Evolutionary conservation across 2,329 filamentous ascomycete genomes (phyloP).

Genomic region (Beauveria medogensis): DNA sequence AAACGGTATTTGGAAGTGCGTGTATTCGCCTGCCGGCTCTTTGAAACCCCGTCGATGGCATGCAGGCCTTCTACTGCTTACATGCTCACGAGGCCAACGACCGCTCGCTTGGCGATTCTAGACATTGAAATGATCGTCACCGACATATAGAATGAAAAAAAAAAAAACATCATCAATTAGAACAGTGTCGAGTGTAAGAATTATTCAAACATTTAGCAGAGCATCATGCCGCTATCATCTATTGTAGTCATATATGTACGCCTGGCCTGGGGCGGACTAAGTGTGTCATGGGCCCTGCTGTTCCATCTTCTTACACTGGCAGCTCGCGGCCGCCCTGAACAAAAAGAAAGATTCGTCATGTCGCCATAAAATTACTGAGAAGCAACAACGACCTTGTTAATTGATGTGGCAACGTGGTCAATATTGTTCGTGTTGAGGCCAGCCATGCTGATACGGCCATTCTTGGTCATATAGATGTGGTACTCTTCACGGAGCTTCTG

Average conservation of each 20-base stretch:
- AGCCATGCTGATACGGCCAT: constrained; percentile 96
- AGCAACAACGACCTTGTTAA: constrained; percentile 66
- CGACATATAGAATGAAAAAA: not conserved
- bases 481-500: constrained; percentile 58
- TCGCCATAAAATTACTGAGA: constrained; percentile 14
- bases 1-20: not conserved
- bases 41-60: not conserved
- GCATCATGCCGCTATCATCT: constrained; percentile 7
- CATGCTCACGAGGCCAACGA: not conserved
- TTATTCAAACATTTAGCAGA: constrained; percentile 4
- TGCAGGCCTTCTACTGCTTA: not conserved
- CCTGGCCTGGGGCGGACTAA: not conserved
- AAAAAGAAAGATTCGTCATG: not conserved
- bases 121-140: not conserved
- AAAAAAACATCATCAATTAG: not conserved
- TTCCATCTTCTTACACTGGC: constrained; percentile 9
- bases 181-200: not conserved
- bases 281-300: not conserved
- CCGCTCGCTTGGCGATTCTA: not conserved
- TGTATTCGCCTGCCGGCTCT: not conserved
- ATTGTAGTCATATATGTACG: constrained; percentile 4
- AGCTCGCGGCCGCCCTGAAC: not conserved
- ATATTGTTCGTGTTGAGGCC: constrained; percentile 90
- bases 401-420: constrained; percentile 84
- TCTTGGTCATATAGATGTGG: constrained; percentile 93